These are phyloP conservation scores for Mimosa bimucronata DNA, from an alignment of 306 rosid species.

Conservation along the genomic window DNA sequence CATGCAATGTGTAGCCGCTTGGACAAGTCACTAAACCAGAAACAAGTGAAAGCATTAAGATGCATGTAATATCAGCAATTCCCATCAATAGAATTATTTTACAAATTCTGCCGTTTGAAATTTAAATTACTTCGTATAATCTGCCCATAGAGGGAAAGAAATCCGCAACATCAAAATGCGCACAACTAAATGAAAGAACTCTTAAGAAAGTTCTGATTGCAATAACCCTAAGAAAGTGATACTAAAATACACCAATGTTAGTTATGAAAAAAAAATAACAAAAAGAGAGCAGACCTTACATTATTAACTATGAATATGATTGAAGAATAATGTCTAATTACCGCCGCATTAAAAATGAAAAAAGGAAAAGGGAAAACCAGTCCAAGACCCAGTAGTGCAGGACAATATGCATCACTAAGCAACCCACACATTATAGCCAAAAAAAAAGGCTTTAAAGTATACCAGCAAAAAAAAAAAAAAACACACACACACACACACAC, in stretches of 20 bases:
- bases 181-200: conserved; percentile 14
- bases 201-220: conserved; percentile 8
- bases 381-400: conserved; percentile 7
- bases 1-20: neutral
- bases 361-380: neutral
- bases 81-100: conserved; percentile 38
- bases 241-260: neutral
- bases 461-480: no score
- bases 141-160: conserved; percentile 24
- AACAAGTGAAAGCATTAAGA: conserved; percentile 11
- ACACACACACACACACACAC: neutral
- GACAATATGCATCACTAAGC: conserved; percentile 18
- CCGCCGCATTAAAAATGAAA: neutral
- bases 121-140: conserved; percentile 17
- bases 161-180: conserved; percentile 20
- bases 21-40: neutral
- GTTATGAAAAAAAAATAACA: neutral
- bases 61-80: conserved; percentile 42
- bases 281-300: neutral
- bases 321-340: neutral
- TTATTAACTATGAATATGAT: neutral
- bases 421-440: conserved; percentile 33
- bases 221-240: conserved; percentile 22
- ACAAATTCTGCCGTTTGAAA: conserved; percentile 28
- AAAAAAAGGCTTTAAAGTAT: neutral